Percentiles rank a stretch among this genome's conserved stretches.
These are phyloP conservation scores for Fusarium gaditjirri DNA, from an alignment of 2,329 filamentous ascomycete genomes.

Conservation along the genomic window DNA sequence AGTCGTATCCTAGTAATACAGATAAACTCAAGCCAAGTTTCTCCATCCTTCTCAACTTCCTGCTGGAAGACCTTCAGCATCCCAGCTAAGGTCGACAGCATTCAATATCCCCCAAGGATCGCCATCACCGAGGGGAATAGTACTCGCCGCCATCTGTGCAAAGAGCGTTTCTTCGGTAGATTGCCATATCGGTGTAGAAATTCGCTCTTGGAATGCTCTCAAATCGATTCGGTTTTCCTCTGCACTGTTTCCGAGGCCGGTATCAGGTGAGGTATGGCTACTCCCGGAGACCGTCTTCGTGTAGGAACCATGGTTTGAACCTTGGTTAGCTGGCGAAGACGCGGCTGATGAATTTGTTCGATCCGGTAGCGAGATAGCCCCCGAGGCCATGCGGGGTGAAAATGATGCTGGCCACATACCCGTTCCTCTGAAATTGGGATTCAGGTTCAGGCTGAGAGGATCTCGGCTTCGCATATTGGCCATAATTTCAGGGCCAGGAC, in stretches of 20 bases:
- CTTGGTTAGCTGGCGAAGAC: constrained; percentile 46
- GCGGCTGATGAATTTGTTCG: constrained; percentile 48
- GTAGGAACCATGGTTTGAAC: constrained; percentile 32
- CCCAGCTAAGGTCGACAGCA: constrained; percentile 43
- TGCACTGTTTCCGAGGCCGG: constrained; percentile 50
- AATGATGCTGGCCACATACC: constrained; percentile 18
- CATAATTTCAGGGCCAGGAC: constrained; percentile 38
- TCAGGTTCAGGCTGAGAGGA: constrained; percentile 1
- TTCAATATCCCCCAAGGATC: constrained; percentile 47
- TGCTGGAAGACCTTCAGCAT: constrained; percentile 15
- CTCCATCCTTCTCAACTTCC: neutral
- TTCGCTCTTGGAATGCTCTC: constrained; percentile 48
- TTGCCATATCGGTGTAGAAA: constrained; percentile 47
- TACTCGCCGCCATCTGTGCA: constrained; percentile 40
- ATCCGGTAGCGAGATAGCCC: constrained; percentile 44
- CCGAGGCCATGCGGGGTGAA: constrained; percentile 12
- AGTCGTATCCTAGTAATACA: constrained; percentile 3
- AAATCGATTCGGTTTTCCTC: constrained; percentile 52
- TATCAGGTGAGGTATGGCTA: constrained; percentile 47
- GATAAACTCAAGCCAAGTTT: no score
- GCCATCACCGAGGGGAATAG: constrained; percentile 34
- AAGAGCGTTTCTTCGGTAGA: constrained; percentile 47
- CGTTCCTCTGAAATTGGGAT: neutral
- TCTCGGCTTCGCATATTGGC: neutral
- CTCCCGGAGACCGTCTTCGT: constrained; percentile 42